Conservation (phyloP, 2,329 filamentous ascomycete species). For the Trichoderma semiorbis region DNA sequence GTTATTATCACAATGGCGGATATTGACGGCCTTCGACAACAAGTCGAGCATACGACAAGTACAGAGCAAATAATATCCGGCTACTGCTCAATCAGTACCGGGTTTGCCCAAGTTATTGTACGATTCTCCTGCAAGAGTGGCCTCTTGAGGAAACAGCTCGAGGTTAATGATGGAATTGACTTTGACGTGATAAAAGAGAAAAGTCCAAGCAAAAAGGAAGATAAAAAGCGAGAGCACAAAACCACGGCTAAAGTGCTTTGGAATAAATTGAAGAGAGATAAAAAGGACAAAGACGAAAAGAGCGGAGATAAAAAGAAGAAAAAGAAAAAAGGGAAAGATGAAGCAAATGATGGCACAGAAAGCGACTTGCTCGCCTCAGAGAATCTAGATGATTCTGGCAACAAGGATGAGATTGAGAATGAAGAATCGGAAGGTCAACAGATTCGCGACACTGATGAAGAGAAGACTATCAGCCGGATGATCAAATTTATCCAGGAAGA, state of each 20-base stretch:
- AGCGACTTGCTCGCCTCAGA: neutral
- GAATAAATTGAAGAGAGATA: neutral
- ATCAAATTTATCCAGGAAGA: slow-evolving; percentile 18
- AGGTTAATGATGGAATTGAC: slow-evolving; percentile 11
- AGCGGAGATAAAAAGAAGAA: neutral
- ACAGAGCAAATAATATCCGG: slow-evolving; percentile 16
- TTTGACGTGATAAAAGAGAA: slow-evolving; percentile 5
- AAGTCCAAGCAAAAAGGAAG: neutral
- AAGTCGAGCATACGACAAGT: slow-evolving; percentile 9
- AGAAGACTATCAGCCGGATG: slow-evolving; percentile 8
- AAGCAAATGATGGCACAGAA: neutral
- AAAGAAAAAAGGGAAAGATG: slow-evolving; percentile 1
- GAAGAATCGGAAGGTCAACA: neutral
- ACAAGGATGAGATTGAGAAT: neutral
- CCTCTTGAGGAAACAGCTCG: slow-evolving; percentile 2
- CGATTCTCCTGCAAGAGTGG: slow-evolving; percentile 9
- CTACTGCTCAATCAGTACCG: slow-evolving; percentile 19
- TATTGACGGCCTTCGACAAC: slow-evolving; percentile 5
- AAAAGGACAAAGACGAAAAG: neutral
- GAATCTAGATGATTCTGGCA: neutral
- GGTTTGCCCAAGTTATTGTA: slow-evolving; percentile 7
- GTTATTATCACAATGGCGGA: slow-evolving; percentile 18
- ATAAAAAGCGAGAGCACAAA: neutral
- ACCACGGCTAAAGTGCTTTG: neutral
- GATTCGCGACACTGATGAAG: neutral